A percentile compares a stretch with the other conserved stretches of the same genome.
phyloP scores from a whole-genome alignment of 2,329 filamentous ascomycete species.

The Fusarium nematophilum region DNA sequence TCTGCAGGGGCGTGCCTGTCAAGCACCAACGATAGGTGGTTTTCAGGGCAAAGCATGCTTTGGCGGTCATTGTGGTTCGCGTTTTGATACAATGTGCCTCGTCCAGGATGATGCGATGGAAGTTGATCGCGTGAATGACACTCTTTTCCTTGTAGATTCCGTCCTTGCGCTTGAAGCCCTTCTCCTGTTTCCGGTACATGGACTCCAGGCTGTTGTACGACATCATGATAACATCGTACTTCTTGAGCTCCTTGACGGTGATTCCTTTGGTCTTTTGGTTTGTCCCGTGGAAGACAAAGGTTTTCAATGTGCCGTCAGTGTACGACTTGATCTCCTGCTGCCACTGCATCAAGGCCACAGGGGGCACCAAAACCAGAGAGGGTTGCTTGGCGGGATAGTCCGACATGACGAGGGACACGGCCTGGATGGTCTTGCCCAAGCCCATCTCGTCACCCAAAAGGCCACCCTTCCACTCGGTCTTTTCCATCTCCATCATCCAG shows the following conservation, averaged over 20 bases:
- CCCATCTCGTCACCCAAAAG: conserved; percentile 98
- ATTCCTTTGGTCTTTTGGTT: conserved; percentile 85
- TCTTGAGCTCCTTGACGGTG: conserved; percentile 77
- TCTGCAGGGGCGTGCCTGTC: conserved; percentile 94
- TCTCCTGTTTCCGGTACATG: conserved; percentile 90
- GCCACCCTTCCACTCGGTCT: conserved; percentile 86
- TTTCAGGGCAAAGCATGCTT: conserved; percentile 91
- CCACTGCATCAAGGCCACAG: conserved; percentile 97
- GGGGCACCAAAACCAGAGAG: conserved; percentile 88
- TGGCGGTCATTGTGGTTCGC: conserved; percentile 89
- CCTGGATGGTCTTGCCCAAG: conserved; percentile 98
- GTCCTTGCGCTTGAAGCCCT: conserved; percentile 85
- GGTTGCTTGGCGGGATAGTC: conserved; percentile 88
- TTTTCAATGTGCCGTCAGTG: conserved; percentile 89
- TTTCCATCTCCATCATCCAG: conserved; percentile 94
- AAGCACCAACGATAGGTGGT: conserved; percentile 95
- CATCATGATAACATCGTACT: conserved; percentile 95
- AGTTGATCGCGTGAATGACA: conserved; percentile 84
- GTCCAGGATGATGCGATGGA: conserved; percentile 92
- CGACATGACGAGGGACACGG: conserved; percentile 97
- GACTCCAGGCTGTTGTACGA: conserved; percentile 95
- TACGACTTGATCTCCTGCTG: conserved; percentile 82
- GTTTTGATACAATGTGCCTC: conserved; percentile 96
- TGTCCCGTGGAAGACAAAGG: conserved; percentile 89
- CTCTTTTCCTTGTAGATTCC: conserved; percentile 84